These are phyloP conservation scores for Heritiera fomes DNA, from an alignment of 345 rosid species.

Conservation along the genomic window DNA sequence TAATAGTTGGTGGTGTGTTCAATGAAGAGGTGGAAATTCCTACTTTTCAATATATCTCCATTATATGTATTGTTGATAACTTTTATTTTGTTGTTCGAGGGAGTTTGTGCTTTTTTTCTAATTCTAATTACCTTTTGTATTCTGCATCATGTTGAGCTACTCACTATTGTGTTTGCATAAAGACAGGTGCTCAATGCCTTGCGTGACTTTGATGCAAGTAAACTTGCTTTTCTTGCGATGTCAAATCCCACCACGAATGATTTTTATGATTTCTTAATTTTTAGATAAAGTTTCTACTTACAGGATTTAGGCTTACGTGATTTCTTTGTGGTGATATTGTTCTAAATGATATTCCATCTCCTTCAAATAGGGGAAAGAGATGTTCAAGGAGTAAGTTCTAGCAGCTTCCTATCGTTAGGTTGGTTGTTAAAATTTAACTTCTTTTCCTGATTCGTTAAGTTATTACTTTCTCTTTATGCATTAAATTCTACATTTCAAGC, in stretches of 20 bases:
- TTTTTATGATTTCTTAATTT: no score
- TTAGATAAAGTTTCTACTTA: no score
- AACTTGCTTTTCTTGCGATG: no score
- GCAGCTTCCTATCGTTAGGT: conserved; percentile 41
- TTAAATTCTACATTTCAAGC: no score
- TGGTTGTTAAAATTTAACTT: no score
- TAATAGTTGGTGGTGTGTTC: conserved; percentile 97
- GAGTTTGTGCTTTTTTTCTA: background rate
- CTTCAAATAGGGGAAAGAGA: conserved; percentile 36
- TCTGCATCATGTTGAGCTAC: background rate
- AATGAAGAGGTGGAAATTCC: conserved; percentile 58
- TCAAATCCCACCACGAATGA: background rate
- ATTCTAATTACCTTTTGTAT: conserved; percentile 7
- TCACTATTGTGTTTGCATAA: conserved; percentile 20
- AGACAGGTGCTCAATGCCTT: no score
- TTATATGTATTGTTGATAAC: background rate
- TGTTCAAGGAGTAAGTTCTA: conserved; percentile 26
- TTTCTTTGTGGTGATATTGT: conserved; percentile 48
- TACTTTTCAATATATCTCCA: background rate
- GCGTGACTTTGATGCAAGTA: no score
- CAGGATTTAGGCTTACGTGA: no score
- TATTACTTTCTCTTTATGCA: no score
- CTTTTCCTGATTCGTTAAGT: no score
- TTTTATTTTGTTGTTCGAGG: background rate
- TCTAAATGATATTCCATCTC: conserved; percentile 50